Evolutionary conservation across 2,329 filamentous ascomycete species (phyloP), one percentile per base, ranked within the genome.

Genomic region (Pyrenophora graminea): DNA sequence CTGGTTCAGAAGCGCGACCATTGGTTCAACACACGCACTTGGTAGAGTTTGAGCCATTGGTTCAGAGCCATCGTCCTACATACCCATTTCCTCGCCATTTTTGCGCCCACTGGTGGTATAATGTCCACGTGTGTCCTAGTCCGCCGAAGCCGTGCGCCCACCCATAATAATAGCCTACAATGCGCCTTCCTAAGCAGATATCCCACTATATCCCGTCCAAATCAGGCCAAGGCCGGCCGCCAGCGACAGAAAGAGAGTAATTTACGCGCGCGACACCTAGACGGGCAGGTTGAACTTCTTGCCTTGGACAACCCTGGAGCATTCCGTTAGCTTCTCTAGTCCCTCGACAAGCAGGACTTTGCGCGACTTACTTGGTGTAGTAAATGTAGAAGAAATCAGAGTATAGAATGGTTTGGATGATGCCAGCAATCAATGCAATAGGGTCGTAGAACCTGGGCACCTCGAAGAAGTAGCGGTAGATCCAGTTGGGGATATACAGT

Each of bases 301-400:
- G 59, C 79, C 79, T 68, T 81, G 79, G 38, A 81, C 62, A 43
- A 81, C 78, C 71, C 78, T 80, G 36, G 10, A 18, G 23, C 12
- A 3, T 6, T 10, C 51, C 15, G 41, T 45, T 39, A 40, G 50
- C 15, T 23, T 27, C 17, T 6, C 27, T 12, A 17, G 38, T 10
- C 8, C 19, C 19, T 4, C 18, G 6, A 23, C 6, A 7, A 4
- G 13, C 13, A 36, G 3, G 21, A 18, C 3, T 19, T 25, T 6
- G 3, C 15, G 3, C 21, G 4, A 21, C 8, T 74, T 72, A 87
- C 86, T 97, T 97, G 53, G 88, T 96, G 79, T 97, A 99, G 80
- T 99, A 99, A 69, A 99, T 93, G 82, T 92, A 99, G 84, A 99
- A 99, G 80, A 99, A 99, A 79, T 99, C 94, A 58, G 91, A 96